Base-by-base conservation (phyloP, 257 asterid genomes). In the Prunella vulgaris region DNA sequence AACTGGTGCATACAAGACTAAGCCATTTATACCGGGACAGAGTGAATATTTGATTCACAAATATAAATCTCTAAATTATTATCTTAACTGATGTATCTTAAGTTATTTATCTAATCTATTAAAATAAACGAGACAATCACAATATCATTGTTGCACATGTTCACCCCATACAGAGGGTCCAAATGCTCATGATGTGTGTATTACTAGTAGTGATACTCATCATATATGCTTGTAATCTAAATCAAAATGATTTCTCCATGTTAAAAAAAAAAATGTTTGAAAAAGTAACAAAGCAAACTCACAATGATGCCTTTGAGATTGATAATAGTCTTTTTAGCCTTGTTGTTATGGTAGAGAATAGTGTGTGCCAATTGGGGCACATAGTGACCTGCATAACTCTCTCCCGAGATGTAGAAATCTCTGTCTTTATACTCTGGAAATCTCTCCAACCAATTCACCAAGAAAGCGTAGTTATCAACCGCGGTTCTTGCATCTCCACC, bases 261-360 rank as follows among this genome's bases (percentile, higher is more conserved):
- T 64, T 65, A 73, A 79, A n/a, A 15, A 18, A 66, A 37, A 74
- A 46, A 58, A 42, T 1, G 24, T 5, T 4, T 14, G 1, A 44
- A 14, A 44, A 63, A 53, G 9, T 3, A 5, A 3, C 17, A 66
- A 21, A 24, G n/a, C 2, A 5, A 4, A 30, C 37, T 4, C 77
- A 90, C 97, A 76, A 90, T 68, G 62, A 90, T 90, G 44, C 97
- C 96, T 84, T 88, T 91, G 65, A 91, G 90, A 73, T 91, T 88
- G 75, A 88, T 83, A 60, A 76, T 58, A 28, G 74, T 79, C 51
- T 77, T 84, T 7, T 77, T 77, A 1, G 90, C 83, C 68, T 73
- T 68, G 12, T 67, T 64, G 70, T 91, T 88, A 22, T 87, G 85
- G 15, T 75, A 52, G 21, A 91, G 70, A 76, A 88, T 81, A 2